Evolutionary conservation across 441 rosid genomes (phyloP).

Genomic region (Flueggea neowawraea): DNA sequence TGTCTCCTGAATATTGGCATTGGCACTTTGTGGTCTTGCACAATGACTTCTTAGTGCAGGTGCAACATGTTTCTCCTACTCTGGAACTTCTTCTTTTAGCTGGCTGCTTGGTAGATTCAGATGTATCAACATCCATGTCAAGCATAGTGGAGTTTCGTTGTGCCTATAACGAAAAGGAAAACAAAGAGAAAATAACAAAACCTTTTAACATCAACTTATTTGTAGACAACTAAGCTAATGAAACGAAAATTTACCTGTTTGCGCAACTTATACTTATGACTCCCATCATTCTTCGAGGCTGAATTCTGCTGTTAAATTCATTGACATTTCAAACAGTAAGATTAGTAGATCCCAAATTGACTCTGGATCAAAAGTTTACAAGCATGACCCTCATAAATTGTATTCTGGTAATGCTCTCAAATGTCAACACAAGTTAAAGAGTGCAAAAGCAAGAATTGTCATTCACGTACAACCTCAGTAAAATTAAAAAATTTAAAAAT

Average conservation of each 20-base stretch:
- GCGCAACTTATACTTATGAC: constrained; percentile 49
- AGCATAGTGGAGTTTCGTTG: constrained; percentile 43
- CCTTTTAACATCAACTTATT: not conserved
- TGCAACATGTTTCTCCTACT: constrained; percentile 47
- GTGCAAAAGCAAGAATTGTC: no score
- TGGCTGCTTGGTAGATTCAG: constrained; percentile 39
- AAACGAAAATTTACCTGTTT: constrained; percentile 35
- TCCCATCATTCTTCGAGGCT: constrained; percentile 35
- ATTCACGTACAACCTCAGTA: no score
- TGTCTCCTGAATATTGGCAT: constrained; percentile 56
- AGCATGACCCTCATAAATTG: no score
- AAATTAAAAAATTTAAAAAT: not conserved
- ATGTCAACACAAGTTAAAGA: no score
- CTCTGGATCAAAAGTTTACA: no score
- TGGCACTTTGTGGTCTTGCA: constrained; percentile 90
- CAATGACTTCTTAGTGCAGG: constrained; percentile 55
- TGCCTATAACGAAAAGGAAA: constrained; percentile 25
- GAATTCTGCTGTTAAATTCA: constrained; percentile 37
- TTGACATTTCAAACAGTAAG: not conserved
- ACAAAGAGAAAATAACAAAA: not conserved
- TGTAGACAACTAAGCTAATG: not conserved
- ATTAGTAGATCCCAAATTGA: no score
- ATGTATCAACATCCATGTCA: constrained; percentile 75
- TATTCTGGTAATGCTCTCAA: no score
- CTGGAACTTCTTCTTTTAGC: constrained; percentile 39